Base-by-base conservation (phyloP, 352 stramenopile species). In the Pythium scleroteichum region DNA sequence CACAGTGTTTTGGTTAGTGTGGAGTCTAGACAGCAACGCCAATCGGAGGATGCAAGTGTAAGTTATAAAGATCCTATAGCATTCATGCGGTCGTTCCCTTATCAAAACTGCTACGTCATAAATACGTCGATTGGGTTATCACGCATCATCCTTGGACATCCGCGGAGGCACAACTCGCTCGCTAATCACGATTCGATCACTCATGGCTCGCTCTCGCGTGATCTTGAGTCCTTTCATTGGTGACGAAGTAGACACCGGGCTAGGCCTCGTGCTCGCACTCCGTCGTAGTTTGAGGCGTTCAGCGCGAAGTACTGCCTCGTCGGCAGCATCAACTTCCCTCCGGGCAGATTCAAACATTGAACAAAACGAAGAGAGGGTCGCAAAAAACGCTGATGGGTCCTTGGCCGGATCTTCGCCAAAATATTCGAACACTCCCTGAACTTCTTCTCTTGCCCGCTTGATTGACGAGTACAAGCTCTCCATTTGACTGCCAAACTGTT, bases 341-440 rank as follows among this genome's bases (percentile, higher is more conserved):
- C 77, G 70, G 3, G 86, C 82, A 16, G 58, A 65, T 50, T 90
- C 73, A 48, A 95, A 95, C 59, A 87, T 75, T 61, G 63, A 61
- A 59, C 82, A 95, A 67, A 95, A 95, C 1, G 82, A 94, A 8
- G 83, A 64, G n/a, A 95, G 75, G 8, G 84, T 93, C 3, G 82
- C 76, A 54, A 95, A 95, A 54, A 95, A 92, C 16, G 87, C 75
- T 6, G 72, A 86, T 7, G 79, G 66, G 39, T 82, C 91, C 54
- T 80, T 82, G 33, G 80, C 72, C 13, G 83, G 82, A 53, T 95
- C 84, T 68, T 95, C 84, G 19, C 86, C 86, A 64, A 95, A 95
- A 65, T 95, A 95, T 48, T 92, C 81, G 4, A 95, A 69, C n/a
- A 94, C 82, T 58, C 78, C 85, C 22, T 69, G 68, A 22, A 95